Percentiles rank a stretch among this genome's conserved stretches.
Evolutionary conservation across 148 eudicot species (phyloP).

Genomic region (Persicaria maculosa): DNA sequence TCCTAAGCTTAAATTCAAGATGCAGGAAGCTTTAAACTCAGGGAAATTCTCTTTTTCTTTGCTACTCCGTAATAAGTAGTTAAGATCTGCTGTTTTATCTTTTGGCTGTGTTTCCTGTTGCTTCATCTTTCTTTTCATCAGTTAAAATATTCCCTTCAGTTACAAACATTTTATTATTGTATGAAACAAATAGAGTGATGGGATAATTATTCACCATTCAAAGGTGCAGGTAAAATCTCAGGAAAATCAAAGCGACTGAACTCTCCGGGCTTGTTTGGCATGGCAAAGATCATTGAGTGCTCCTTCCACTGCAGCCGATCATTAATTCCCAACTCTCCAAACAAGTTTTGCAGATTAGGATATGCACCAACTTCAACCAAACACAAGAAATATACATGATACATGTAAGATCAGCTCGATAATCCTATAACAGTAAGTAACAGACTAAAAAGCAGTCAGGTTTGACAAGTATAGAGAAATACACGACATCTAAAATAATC

Average conservation of each 20-base stretch:
- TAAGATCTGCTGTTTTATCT: neutral
- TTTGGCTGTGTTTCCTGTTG: neutral
- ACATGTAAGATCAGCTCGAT: constrained; percentile 10
- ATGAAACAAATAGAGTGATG: neutral
- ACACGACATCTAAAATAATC: neutral
- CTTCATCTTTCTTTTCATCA: too few species aligned
- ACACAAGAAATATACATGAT: constrained; percentile 15
- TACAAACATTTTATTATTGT: neutral
- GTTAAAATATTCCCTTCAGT: neutral
- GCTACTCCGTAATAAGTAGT: neutral
- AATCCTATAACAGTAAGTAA: neutral
- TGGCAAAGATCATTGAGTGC: constrained; percentile 97
- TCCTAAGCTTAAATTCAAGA: neutral
- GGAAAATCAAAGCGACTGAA: constrained; percentile 97
- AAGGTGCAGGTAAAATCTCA: constrained; percentile 79
- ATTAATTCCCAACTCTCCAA: constrained; percentile 89
- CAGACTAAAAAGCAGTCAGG: neutral
- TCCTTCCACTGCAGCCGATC: constrained; percentile 99
- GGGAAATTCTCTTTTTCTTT: neutral
- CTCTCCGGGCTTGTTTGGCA: constrained; percentile 96
- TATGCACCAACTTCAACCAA: constrained; percentile 89
- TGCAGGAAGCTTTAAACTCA: neutral
- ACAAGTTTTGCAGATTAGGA: constrained; percentile 95
- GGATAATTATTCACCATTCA: constrained; percentile 48
- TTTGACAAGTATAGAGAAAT: neutral